These are phyloP conservation scores for Brassica hybrid DNA, from an alignment of 441 rosid genomes.

Conservation along the genomic window DNA sequence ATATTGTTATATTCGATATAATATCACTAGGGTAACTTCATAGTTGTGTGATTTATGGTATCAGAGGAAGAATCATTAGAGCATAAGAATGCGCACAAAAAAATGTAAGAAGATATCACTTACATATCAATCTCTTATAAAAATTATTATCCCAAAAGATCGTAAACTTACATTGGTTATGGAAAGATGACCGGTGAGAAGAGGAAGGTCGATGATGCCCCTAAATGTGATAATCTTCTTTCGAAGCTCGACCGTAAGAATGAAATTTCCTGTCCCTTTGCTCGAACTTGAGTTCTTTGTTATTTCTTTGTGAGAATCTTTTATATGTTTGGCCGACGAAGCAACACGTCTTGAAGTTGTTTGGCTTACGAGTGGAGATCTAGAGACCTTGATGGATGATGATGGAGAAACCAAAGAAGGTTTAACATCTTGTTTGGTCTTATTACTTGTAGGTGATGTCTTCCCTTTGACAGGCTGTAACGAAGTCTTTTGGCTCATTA, in stretches of 20 bases:
- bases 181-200: constrained; percentile 51
- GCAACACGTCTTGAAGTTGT: constrained; percentile 23
- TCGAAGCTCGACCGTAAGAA: constrained; percentile 69
- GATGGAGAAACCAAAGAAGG: constrained; percentile 34
- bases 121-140: not conserved
- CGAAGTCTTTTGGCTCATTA: constrained; percentile 23
- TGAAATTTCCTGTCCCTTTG: constrained; percentile 50
- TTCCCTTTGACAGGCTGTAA: constrained; percentile 44
- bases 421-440: constrained; percentile 38
- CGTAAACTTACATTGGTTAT: constrained; percentile 51
- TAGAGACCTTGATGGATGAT: constrained; percentile 19
- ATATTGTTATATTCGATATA: not conserved
- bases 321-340: constrained; percentile 22
- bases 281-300: constrained; percentile 36
- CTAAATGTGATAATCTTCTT: constrained; percentile 65
- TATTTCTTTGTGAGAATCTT: constrained; percentile 36
- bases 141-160: not conserved
- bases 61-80: not conserved
- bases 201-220: constrained; percentile 68
- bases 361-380: constrained; percentile 20
- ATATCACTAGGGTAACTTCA: not conserved
- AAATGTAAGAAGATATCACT: not conserved
- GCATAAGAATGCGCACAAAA: not conserved
- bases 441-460: constrained; percentile 28
- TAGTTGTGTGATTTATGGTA: not conserved